Percentiles rank a stretch among this genome's conserved stretches.
Evolutionary conservation across 2,329 filamentous ascomycete species (phyloP).

Genomic region (Epicoccum nigrum): DNA sequence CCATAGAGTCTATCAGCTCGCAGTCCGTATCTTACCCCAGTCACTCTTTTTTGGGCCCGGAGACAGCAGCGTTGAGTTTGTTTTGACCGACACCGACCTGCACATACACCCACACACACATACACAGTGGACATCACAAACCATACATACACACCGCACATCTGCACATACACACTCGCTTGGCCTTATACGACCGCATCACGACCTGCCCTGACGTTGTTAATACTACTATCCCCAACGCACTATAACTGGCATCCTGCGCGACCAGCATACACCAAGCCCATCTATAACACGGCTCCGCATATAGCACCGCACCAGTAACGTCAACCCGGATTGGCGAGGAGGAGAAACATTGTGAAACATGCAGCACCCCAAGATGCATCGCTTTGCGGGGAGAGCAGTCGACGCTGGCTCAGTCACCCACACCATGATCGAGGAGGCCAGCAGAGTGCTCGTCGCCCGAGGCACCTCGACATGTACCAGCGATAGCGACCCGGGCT

Average conservation of each 20-base stretch:
- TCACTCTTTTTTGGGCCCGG: slow-evolving; percentile 47
- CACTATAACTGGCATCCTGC: not conserved
- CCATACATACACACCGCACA: slow-evolving; percentile 12
- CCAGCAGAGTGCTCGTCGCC: slow-evolving; percentile 37
- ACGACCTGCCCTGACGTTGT: slow-evolving; percentile 48
- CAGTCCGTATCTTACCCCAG: slow-evolving; percentile 46
- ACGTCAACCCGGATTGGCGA: slow-evolving; percentile 25
- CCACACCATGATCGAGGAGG: slow-evolving; percentile 32
- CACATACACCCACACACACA: slow-evolving; percentile 16
- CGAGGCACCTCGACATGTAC: slow-evolving; percentile 35
- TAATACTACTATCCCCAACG: slow-evolving; percentile 35
- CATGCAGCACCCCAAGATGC: slow-evolving; percentile 43
- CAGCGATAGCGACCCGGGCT: slow-evolving; percentile 42
- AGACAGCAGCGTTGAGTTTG: slow-evolving; percentile 22
- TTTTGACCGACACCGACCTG: slow-evolving; percentile 19
- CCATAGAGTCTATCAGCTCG: slow-evolving; percentile 23
- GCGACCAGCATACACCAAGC: slow-evolving; percentile 7
- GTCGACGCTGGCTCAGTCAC: slow-evolving; percentile 27
- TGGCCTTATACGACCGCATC: slow-evolving; percentile 33
- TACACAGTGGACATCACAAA: slow-evolving; percentile 9
- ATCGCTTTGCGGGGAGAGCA: slow-evolving; percentile 37
- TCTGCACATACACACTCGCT: slow-evolving; percentile 13
- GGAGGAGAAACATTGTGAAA: slow-evolving; percentile 16
- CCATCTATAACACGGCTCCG: slow-evolving; percentile 16
- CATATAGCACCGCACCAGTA: slow-evolving; percentile 29